Percentiles rank a stretch among this genome's conserved stretches.
Evolutionary conservation across 495 filamentous ascomycete genomes (phyloP).

Genomic region (Penicillium turbatum): DNA sequence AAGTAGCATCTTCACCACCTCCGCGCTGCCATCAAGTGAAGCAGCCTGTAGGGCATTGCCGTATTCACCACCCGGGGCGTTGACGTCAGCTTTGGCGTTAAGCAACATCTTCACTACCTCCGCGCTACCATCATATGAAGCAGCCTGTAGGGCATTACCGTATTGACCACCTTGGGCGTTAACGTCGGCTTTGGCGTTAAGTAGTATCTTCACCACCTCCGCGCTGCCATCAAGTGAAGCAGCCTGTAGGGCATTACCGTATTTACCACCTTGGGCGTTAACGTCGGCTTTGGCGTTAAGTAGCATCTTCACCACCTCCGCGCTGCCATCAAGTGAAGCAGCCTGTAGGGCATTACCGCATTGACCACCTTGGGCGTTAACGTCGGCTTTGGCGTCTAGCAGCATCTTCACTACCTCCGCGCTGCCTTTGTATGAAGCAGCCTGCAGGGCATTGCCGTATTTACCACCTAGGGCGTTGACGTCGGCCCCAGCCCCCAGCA

Average conservation of each 20-base stretch:
- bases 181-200: no score
- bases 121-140: no score
- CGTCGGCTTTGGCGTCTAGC: background rate
- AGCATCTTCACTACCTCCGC: background rate
- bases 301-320: background rate
- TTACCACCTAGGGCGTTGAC: background rate
- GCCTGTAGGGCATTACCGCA: slow-evolving; percentile 2
- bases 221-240: background rate
- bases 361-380: background rate
- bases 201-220: no score
- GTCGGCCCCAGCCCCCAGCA: background rate
- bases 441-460: background rate
- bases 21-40: no score
- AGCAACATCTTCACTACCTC: no score
- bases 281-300: background rate
- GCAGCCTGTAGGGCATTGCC: no score
- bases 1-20: no score
- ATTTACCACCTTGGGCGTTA: background rate
- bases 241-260: slow-evolving; percentile 1
- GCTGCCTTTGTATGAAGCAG: background rate
- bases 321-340: background rate
- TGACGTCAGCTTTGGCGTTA: no score
- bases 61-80: no score
- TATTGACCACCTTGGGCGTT: no score
- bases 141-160: no score